Base-by-base conservation (phyloP, 75 land plant species). In the Adiantum capillusveneris region DNA sequence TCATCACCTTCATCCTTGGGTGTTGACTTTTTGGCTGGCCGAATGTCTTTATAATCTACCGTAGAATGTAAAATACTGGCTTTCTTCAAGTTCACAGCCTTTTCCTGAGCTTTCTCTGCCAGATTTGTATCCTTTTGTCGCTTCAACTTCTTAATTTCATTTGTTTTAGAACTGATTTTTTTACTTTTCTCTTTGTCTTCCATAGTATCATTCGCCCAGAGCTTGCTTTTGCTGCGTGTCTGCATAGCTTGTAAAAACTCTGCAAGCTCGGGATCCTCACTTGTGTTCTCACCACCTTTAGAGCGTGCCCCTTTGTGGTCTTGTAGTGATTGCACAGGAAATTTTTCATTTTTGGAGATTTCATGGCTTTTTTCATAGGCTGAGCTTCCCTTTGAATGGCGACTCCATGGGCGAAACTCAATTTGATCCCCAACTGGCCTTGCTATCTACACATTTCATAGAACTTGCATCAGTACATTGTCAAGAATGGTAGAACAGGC, bases 171-270 rank as follows among this genome's bases (percentile, higher is more conserved):
- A 34, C 37, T 34, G 7, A 34, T 34, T 34, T 9, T 43, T 26
- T 56, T 57, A 31, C 60, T 62, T 37, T 25, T 41, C 56, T 56
- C 49, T 65, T 51, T 27, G 37, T 61, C 37, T 34, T 3, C 37
- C 14, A 71, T 24, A 0, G 82, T 70, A 58, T 94, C 98, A 75
- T 94, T 81, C 21, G 83, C 83, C 98, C 98, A 94, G 56, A 94
- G 29, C 59, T 94, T 94, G 45, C 87, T 59, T 52, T 90, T 89
- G 42, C 36, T 67, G 31, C 95, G 69, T 44, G 90, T 84, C 63
- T 86, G 96, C 91, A 86, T 86, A 7, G 90, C 82, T 55, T 86
- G 69, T 34, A 90, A 69, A 76, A 94, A 94, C 65, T 94, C 98
- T 53, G 65, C 60, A 61, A 94, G 68, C 56, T 79, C 48, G 31